These are phyloP conservation scores for Bryum argenteum DNA, from an alignment of 225 moss, liverwort and hornwort species.

Conservation along the genomic window DNA sequence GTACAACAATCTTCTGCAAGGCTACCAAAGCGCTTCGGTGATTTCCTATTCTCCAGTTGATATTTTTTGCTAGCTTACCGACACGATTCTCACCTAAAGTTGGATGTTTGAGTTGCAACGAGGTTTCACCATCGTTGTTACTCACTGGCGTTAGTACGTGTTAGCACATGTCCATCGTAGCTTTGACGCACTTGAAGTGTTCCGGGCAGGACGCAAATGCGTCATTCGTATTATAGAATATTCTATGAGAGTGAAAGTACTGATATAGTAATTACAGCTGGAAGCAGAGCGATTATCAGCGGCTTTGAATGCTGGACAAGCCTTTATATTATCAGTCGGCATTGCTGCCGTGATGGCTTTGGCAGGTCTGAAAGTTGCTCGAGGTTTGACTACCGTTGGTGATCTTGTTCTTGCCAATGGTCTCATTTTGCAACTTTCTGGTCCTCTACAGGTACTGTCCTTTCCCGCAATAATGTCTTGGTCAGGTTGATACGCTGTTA, in stretches of 20 bases:
- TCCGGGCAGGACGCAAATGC: slow-evolving; percentile 16
- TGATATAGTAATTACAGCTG: slow-evolving; percentile 75
- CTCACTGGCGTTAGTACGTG: slow-evolving; percentile 14
- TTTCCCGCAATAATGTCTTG: slow-evolving; percentile 15
- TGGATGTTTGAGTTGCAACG: slow-evolving; percentile 18
- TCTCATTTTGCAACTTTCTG: slow-evolving; percentile 90
- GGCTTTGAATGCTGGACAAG: slow-evolving; percentile 95
- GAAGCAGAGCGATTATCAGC: slow-evolving; percentile 95
- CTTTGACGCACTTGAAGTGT: slow-evolving; percentile 7
- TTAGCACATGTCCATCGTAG: slow-evolving; percentile 17
- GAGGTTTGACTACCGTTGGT: slow-evolving; percentile 72
- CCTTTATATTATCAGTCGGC: slow-evolving; percentile 77
- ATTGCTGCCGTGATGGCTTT: slow-evolving; percentile 91
- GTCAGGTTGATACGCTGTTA: background rate
- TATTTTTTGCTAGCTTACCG: slow-evolving; percentile 1
- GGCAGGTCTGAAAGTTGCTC: slow-evolving; percentile 80
- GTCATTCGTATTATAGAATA: slow-evolving; percentile 1
- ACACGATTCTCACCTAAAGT: background rate
- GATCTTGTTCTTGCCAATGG: slow-evolving; percentile 98
- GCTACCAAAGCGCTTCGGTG: slow-evolving; percentile 86
- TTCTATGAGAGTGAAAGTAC: slow-evolving; percentile 30
- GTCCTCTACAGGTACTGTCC: slow-evolving; percentile 77
- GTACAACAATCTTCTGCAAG: slow-evolving; percentile 79
- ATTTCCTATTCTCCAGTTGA: slow-evolving; percentile 19
- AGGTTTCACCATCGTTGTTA: slow-evolving; percentile 2